Percentiles rank a stretch among this genome's conserved stretches.
phyloP scores from a whole-genome alignment of 257 asterid genomes.

The Misopates orontium region DNA sequence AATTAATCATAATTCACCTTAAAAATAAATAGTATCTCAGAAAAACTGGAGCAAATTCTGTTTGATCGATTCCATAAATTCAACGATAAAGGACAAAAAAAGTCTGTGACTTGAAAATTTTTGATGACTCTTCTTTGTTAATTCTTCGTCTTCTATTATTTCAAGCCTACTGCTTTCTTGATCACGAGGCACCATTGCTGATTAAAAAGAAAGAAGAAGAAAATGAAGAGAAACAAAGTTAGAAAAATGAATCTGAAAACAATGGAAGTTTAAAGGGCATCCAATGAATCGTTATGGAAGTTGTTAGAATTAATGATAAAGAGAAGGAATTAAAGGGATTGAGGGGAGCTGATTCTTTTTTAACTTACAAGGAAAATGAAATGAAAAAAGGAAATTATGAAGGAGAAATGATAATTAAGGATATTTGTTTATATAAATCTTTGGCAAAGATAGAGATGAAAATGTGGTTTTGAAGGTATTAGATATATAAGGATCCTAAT shows the following conservation, averaged over 20 bases:
- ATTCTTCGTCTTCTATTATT: not conserved
- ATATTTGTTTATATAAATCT: not conserved
- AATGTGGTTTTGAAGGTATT: not conserved
- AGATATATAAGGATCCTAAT: not conserved
- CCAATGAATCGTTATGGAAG: constrained; percentile 23
- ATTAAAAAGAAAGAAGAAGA: not conserved
- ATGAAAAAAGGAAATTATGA: constrained; percentile 19
- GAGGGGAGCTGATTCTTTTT: too few relatives aligned
- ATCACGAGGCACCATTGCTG: not conserved
- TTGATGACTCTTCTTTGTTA: not conserved
- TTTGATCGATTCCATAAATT: not conserved
- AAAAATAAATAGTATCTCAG: not conserved
- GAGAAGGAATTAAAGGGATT: too few relatives aligned
- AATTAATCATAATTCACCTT: too few relatives aligned
- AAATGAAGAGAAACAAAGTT: too few relatives aligned
- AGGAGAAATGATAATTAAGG: not conserved
- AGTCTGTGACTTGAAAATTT: constrained; percentile 7
- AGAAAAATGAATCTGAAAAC: not conserved
- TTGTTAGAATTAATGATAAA: constrained; percentile 7
- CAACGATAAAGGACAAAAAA: not conserved
- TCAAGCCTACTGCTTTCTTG: not conserved
- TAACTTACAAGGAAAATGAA: too few relatives aligned
- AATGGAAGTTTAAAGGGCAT: too few relatives aligned
- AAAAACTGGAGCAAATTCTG: constrained; percentile 8
- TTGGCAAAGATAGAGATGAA: not conserved